These are phyloP conservation scores for Otatea glauca DNA, from an alignment of 176 grass and related monocot species.

Conservation along the genomic window DNA sequence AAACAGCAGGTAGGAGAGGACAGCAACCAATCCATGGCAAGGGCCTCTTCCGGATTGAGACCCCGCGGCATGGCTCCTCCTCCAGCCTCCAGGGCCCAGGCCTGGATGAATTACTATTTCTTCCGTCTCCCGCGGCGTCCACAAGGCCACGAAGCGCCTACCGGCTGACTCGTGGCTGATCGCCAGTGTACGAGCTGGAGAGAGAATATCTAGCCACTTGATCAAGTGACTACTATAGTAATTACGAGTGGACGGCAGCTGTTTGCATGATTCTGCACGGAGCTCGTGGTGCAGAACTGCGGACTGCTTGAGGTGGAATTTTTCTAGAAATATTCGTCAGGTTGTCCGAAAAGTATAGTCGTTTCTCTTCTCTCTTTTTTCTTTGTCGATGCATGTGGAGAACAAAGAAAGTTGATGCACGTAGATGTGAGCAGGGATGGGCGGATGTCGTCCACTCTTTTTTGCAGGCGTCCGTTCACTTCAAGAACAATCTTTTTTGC, in stretches of 20 bases:
- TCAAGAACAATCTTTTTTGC: not conserved
- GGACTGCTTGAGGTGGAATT: not conserved
- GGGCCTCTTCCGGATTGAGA: not conserved
- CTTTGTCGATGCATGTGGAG: not conserved
- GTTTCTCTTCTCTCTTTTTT: not conserved
- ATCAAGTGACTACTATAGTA: not conserved
- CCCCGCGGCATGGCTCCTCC: not conserved
- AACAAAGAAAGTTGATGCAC: not conserved
- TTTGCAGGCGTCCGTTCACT: not conserved
- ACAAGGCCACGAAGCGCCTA: not conserved
- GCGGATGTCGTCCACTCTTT: constrained; percentile 17
- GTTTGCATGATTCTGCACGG: constrained; percentile 3
- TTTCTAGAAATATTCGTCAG: not conserved
- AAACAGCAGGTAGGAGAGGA: not conserved
- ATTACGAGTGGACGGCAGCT: constrained; percentile 17
- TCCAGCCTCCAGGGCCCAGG: too few relatives aligned
- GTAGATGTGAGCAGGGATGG: not conserved
- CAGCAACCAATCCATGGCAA: not conserved
- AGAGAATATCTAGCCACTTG: constrained; percentile 30
- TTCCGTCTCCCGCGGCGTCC: too few relatives aligned
- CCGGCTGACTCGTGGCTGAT: not conserved
- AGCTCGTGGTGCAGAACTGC: constrained; percentile 29
- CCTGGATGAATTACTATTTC: too few relatives aligned
- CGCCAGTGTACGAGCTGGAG: not conserved
- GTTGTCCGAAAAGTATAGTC: not conserved